phyloP scores from a whole-genome alignment of 805 yeast genomes.

The Candida oleophila region DNA sequence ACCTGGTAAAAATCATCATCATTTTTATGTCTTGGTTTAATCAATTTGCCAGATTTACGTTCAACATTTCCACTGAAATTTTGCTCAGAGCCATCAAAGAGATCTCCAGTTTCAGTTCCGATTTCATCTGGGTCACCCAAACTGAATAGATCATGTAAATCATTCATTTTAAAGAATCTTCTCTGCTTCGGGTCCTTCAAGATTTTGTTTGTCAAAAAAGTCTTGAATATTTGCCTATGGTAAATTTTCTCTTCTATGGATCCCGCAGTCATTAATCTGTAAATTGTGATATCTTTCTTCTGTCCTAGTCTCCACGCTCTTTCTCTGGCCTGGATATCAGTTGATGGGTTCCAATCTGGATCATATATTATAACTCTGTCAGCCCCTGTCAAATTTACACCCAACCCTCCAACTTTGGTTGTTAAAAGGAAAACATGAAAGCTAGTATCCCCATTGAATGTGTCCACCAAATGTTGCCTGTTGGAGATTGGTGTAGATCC shows the following conservation, averaged over 20 bases:
- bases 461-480: constrained; percentile 79
- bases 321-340: constrained; percentile 95
- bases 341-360: constrained; percentile 99
- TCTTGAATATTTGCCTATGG: constrained; percentile 95
- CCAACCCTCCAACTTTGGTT: constrained; percentile 94
- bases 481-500: constrained; percentile 81
- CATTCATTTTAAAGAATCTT: constrained; percentile 88
- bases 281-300: constrained; percentile 85
- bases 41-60: constrained; percentile 31
- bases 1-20: constrained; percentile 70
- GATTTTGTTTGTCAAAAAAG: constrained; percentile 88
- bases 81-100: constrained; percentile 52
- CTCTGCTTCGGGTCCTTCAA: constrained; percentile 93
- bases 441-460: constrained; percentile 62
- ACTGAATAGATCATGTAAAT: constrained; percentile 84
- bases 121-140: constrained; percentile 70
- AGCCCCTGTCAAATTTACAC: constrained; percentile 93
- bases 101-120: constrained; percentile 67
- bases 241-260: constrained; percentile 96
- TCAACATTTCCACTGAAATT: constrained; percentile 30
- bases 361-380: constrained; percentile 91
- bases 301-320: constrained; percentile 98
- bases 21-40: constrained; percentile 31
- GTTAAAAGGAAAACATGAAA: constrained; percentile 76
- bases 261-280: constrained; percentile 90